These are phyloP conservation scores for Penicillium sp. DNA, from an alignment of 2,329 filamentous ascomycete genomes.

Conservation along the genomic window DNA sequence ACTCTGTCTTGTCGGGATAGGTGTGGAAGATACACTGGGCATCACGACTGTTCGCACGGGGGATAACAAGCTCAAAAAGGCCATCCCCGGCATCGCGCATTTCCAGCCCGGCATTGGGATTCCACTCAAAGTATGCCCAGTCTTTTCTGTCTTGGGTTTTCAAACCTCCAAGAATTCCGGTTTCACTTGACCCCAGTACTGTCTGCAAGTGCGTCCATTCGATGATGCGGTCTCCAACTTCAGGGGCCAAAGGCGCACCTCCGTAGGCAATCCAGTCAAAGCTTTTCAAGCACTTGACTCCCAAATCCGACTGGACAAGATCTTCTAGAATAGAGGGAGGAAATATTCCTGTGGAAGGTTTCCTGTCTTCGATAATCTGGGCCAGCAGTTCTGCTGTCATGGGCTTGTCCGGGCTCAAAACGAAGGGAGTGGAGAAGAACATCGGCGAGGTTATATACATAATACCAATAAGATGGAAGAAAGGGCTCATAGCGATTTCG, in stretches of 20 bases:
- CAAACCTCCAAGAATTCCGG: neutral
- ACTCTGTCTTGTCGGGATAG: slow-evolving; percentile 33
- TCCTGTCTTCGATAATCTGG: slow-evolving; percentile 3
- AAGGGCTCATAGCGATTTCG: slow-evolving; percentile 6
- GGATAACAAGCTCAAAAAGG: slow-evolving; percentile 28
- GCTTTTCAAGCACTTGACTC: neutral
- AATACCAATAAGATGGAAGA: slow-evolving; percentile 17
- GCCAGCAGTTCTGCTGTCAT: slow-evolving; percentile 6
- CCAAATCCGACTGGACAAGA: neutral
- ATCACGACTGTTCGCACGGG: slow-evolving; percentile 10
- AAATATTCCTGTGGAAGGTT: neutral
- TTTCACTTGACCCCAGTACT: slow-evolving; percentile 9
- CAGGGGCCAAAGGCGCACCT: slow-evolving; percentile 6
- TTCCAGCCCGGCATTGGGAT: slow-evolving; percentile 27
- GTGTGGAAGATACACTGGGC: slow-evolving; percentile 29
- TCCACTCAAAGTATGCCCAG: slow-evolving; percentile 39
- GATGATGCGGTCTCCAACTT: neutral
- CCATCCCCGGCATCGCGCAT: slow-evolving; percentile 29
- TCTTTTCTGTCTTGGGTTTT: slow-evolving; percentile 18
- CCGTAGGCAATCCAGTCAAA: slow-evolving; percentile 2
- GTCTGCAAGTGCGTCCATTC: slow-evolving; percentile 4
- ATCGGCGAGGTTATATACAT: slow-evolving; percentile 1
- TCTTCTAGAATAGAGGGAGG: neutral
- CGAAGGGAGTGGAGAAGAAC: neutral
- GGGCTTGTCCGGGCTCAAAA: slow-evolving; percentile 8